phyloP scores from a whole-genome alignment of 441 rosid species.

The Kokia cookei region DNA sequence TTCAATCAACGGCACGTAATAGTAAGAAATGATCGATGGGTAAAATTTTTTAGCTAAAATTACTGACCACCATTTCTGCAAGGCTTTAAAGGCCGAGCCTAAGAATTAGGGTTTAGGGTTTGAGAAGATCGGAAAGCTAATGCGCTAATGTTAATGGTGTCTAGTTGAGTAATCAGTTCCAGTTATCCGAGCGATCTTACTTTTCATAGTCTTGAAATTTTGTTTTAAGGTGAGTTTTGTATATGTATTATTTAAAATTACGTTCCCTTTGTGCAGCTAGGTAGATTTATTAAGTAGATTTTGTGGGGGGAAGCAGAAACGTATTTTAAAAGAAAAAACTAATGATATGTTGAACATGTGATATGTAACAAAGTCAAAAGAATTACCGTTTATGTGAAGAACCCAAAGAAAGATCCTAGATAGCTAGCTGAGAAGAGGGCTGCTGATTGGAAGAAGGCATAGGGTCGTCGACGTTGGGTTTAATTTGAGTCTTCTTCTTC shows the following conservation, averaged over 20 bases:
- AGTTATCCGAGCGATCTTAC: not conserved
- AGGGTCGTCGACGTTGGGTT: conserved; percentile 33
- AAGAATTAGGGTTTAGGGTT: conserved; percentile 44
- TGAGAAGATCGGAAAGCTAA: not conserved
- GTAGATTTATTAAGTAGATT: not conserved
- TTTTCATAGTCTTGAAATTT: not conserved
- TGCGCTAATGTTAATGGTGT: not conserved
- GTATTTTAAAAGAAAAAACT: not conserved
- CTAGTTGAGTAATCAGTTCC: not conserved
- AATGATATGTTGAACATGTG: not conserved
- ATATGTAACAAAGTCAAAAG: not conserved
- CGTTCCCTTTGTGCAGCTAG: not conserved
- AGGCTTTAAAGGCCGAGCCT: not conserved
- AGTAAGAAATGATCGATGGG: not conserved
- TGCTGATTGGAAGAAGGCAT: conserved; percentile 36
- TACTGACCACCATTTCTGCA: not conserved
- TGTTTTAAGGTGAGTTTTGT: not conserved
- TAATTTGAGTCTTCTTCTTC: conserved; percentile 46
- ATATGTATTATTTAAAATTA: not conserved
- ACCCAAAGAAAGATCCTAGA: conserved; percentile 11
- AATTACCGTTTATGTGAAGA: conserved; percentile 32
- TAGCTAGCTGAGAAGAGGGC: not conserved
- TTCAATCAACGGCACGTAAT: conserved; percentile 8
- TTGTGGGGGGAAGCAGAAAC: not conserved
- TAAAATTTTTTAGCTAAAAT: conserved; percentile 8